Conservation (phyloP, 305 asterid species). For the Fraxinus paxiana region DNA sequence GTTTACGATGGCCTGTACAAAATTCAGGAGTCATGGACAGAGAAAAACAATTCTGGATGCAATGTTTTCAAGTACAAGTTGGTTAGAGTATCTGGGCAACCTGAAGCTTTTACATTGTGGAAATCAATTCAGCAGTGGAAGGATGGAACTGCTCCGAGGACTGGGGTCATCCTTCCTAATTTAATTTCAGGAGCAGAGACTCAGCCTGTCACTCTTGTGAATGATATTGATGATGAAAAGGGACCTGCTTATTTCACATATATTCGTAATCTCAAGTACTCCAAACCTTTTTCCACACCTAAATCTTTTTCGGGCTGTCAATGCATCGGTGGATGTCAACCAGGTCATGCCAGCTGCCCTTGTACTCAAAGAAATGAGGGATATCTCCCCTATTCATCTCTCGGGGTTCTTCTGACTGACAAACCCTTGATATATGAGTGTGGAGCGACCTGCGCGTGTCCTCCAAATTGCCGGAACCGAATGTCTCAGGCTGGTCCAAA, state of each 20-base stretch:
- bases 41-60: constrained; percentile 47
- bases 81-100: constrained; percentile 71
- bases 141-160: constrained; percentile 49
- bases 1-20: constrained; percentile 61
- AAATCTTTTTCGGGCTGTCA: constrained; percentile 51
- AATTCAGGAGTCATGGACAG: constrained; percentile 49
- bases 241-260: constrained; percentile 83
- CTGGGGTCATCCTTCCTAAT: constrained; percentile 71
- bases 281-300: constrained; percentile 43
- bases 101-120: constrained; percentile 72
- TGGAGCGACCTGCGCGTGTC: constrained; percentile 64
- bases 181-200: constrained; percentile 68
- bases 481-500: constrained; percentile 66
- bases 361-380: constrained; percentile 64
- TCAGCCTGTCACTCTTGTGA: constrained; percentile 72
- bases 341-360: constrained; percentile 59
- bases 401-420: constrained; percentile 55
- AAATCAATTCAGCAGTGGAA: constrained; percentile 81
- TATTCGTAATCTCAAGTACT: constrained; percentile 49
- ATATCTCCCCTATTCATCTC: constrained; percentile 54
- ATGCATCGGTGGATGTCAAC: constrained; percentile 75
- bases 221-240: constrained; percentile 75
- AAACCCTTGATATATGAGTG: constrained; percentile 64
- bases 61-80: constrained; percentile 48
- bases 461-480: constrained; percentile 68